These are phyloP conservation scores for Talaromyces liani DNA, from an alignment of 495 filamentous ascomycete genomes.

Conservation along the genomic window DNA sequence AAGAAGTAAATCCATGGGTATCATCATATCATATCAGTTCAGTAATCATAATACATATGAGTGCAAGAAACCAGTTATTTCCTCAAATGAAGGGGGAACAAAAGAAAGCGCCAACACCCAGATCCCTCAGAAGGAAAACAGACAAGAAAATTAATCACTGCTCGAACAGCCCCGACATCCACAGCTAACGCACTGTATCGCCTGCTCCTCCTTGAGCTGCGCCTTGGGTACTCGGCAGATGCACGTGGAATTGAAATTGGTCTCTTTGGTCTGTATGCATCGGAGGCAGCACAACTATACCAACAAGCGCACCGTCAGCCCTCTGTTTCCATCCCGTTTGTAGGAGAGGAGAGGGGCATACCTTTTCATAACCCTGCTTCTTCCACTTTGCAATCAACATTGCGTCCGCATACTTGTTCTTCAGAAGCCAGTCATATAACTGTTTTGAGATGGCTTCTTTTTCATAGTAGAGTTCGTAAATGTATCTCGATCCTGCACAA, in stretches of 20 bases:
- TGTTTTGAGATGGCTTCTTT: conserved; percentile 88
- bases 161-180: conserved; percentile 89
- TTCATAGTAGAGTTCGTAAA: conserved; percentile 97
- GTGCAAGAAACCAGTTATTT: not conserved
- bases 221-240: conserved; percentile 94
- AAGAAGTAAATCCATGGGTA: conserved; percentile 5
- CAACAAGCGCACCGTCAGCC: not conserved
- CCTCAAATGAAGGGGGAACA: not conserved
- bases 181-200: conserved; percentile 91
- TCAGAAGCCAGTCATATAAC: conserved; percentile 93
- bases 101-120: not conserved
- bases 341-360: conserved; percentile 23
- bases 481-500: conserved; percentile 64
- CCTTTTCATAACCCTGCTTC: conserved; percentile 98
- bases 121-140: not conserved
- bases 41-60: conserved; percentile 5
- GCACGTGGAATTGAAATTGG: conserved; percentile 95
- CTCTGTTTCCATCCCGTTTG: not conserved
- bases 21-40: not conserved
- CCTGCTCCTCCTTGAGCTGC: conserved; percentile 83
- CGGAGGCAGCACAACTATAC: conserved; percentile 80
- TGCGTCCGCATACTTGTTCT: conserved; percentile 92
- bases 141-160: conserved; percentile 53
- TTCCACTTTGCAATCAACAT: conserved; percentile 99
- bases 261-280: conserved; percentile 98